Evolutionary conservation across 83 land plant genomes (phyloP), one percentile per base, ranked within the genome.

Genomic region (Thuja plicata): DNA sequence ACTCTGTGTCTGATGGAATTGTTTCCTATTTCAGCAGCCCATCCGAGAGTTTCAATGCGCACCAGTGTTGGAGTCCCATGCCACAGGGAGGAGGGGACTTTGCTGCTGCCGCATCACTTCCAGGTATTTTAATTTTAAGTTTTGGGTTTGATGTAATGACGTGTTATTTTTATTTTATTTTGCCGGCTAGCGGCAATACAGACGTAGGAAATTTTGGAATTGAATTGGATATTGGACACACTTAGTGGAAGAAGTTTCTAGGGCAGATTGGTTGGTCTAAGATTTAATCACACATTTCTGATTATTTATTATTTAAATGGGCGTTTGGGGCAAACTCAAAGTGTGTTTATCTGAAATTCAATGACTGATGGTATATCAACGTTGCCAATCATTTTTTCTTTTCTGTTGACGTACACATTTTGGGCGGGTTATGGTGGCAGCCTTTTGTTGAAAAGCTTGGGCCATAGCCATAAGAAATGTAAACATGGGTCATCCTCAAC

Each of bases 21-120:
- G 89, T 90, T 13, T 88, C 89, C 9, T 81, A 90, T 60, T 91
- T 91, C 73, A 93, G 93, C 88, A 94, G 96, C 60, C 94, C 95
- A 45, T 91, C 92, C n/a, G 94, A 94, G 38, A 90, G 92, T 38
- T 93, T 92, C 35, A 92, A 88, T 7, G 88, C 84, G 8, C 93
- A 24, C 73, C 73, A 89, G 8, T 92, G 91, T 24, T 92, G 95
- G 93, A 94, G 91, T 32, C 84, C 84, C 84, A 90, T 92, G 40
- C 90, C 91, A 57, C 92, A 91, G 46, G 95, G 88, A 85, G 89
- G 73, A 27, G 73, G 73, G 73, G 73, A 66, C 8, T 66, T 66
- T 57, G 41, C 85, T 91, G 92, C 87, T 89, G 91, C n/a, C 41
- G 30, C 38, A 5, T 9, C 48, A 24, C 11, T 41, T 43, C 30